Evolutionary conservation across 2,329 filamentous ascomycete species (phyloP).

Genomic region (Fusarium tricinctum): DNA sequence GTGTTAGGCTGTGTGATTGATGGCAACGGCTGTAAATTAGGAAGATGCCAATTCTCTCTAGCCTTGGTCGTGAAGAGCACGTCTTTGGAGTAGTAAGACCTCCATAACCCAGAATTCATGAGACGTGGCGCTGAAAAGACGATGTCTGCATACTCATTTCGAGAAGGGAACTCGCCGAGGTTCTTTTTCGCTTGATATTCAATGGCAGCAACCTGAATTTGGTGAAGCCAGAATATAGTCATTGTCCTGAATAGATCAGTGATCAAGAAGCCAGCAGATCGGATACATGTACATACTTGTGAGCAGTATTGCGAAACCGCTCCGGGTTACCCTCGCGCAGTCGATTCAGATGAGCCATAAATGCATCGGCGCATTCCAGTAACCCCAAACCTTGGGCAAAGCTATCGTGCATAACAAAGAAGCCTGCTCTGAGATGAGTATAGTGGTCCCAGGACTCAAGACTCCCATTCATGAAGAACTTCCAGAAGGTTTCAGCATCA

Average conservation of each 20-base stretch:
- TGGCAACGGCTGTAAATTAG: slow-evolving; percentile 52
- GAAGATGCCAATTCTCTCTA: slow-evolving; percentile 50
- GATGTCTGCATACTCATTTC: slow-evolving; percentile 45
- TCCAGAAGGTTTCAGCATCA: slow-evolving; percentile 45
- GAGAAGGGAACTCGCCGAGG: slow-evolving; percentile 24
- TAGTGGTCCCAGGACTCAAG: slow-evolving; percentile 53
- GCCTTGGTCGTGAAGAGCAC: slow-evolving; percentile 51
- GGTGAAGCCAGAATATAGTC: slow-evolving; percentile 55
- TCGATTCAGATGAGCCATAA: slow-evolving; percentile 49
- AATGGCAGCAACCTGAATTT: slow-evolving; percentile 52
- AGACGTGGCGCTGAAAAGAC: slow-evolving; percentile 47
- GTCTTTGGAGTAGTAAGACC: slow-evolving; percentile 52
- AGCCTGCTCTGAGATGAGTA: slow-evolving; percentile 53
- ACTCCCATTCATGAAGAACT: slow-evolving; percentile 47
- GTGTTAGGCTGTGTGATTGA: slow-evolving; percentile 6
- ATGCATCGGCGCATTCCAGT: slow-evolving; percentile 50
- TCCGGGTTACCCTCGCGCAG: slow-evolving; percentile 47
- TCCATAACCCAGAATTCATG: slow-evolving; percentile 53
- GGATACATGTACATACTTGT: slow-evolving; percentile 43
- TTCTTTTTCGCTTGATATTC: slow-evolving; percentile 40
- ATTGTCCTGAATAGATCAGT: slow-evolving; percentile 46
- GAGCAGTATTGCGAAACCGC: slow-evolving; percentile 54
- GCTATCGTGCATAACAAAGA: slow-evolving; percentile 50
- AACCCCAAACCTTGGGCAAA: slow-evolving; percentile 44
- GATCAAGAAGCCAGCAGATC: rapidly evolving